Evolutionary conservation across 768 basidiomycete genomes (phyloP), one percentile per base, ranked within the genome.

Genomic region (Mycena crocata): DNA sequence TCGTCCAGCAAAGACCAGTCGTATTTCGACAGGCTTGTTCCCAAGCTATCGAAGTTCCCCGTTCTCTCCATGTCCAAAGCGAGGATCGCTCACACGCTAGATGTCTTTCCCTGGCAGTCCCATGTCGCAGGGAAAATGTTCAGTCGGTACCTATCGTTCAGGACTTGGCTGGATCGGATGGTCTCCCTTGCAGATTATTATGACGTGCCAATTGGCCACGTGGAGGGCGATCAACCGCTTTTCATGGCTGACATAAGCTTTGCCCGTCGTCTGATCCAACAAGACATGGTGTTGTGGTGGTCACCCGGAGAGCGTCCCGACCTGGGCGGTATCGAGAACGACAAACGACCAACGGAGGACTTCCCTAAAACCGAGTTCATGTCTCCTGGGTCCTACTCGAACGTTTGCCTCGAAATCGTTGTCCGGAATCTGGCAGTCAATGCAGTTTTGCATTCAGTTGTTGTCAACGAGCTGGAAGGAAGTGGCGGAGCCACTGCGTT

Each of bases 211-310:
- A 82, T 96, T 17, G 95, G 97, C 21, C 95, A 99, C 75, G 85
- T 98, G 40, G 94, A 96, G 44, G 90, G 92, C 5, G 98, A 99
- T 73, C 90, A 93, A 46, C 91, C 95, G 1, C 82, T 98, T n/a
- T 85, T 92, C 71, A 82, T 97, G 51, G 89, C 95, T 1, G 98
- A 99, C 71, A 84, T 99, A 69, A 92, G 89, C 69, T 98, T 98
- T 72, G 94, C 98, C 2, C 90, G 97, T 8, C 89, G 93, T 44
- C 80, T 99, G 57, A 81, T 91, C 32, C 89, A 91, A 50, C 94
- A 98, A 68, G 98, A 99, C 73, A 89, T 94, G 73, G 84, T 98
- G 4, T 83, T 99, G 4, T 99, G 98, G 98, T 99, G 98, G 98
- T 97, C 98, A 12, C 86, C 92, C 2, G 88, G 91, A 5, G 89